Evolutionary conservation across 345 rosid genomes (phyloP).

Genomic region (Dipteronia dyeriana): DNA sequence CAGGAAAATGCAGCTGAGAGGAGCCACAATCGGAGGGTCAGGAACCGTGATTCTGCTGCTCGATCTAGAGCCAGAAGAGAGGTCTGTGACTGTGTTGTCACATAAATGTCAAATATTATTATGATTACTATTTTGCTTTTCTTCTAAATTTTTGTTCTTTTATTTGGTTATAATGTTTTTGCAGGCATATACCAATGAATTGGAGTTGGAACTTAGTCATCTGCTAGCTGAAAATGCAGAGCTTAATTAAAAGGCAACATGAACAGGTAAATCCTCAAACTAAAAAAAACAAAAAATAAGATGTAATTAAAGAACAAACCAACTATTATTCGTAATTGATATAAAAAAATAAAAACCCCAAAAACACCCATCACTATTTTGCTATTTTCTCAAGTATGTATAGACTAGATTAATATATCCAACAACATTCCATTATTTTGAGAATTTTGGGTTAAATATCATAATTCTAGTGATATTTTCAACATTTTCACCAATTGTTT

Average conservation of each 20-base stretch:
- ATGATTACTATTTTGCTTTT: background rate
- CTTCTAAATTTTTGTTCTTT: background rate
- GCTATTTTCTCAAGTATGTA: background rate
- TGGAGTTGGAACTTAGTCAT: conserved; percentile 56
- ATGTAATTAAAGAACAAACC: too few relatives aligned
- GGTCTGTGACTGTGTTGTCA: conserved; percentile 29
- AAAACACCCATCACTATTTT: background rate
- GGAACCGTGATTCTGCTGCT: conserved; percentile 87
- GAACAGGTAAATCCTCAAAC: conserved; percentile 50
- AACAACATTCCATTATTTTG: too few relatives aligned
- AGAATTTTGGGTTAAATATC: background rate
- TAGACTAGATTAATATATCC: too few relatives aligned
- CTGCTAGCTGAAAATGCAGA: conserved; percentile 65
- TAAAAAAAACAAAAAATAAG: background rate
- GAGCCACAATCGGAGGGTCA: conserved; percentile 60
- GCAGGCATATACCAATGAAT: conserved; percentile 75
- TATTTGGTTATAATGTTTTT: conserved; percentile 1
- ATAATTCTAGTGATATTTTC: too few relatives aligned
- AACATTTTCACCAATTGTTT: too few relatives aligned
- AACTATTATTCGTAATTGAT: background rate
- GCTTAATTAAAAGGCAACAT: conserved; percentile 56
- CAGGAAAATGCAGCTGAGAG: conserved; percentile 26
- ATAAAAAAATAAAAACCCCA: too few relatives aligned
- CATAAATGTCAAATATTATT: background rate
- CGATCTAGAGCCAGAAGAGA: conserved; percentile 85